Conservation (phyloP, 2,329 filamentous ascomycete genomes). For the Purpureocillium lavendulum region DNA sequence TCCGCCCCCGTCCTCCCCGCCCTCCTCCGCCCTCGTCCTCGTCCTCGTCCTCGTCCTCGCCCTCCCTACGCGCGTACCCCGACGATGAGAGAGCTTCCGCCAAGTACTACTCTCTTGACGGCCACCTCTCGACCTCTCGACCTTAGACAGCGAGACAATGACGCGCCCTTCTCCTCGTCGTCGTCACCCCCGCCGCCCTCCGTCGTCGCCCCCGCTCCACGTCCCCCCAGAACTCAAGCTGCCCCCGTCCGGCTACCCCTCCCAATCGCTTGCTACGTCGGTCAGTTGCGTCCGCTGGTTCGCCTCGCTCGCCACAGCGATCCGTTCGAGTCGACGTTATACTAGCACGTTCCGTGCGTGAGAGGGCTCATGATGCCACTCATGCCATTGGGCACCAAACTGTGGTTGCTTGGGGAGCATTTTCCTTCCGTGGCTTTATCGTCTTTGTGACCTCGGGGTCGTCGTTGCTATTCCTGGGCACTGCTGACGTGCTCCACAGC, state of each 20-base stretch:
- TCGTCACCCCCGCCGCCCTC: conserved; percentile 5
- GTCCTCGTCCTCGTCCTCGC: conserved; percentile 1
- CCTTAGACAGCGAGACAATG: neutral
- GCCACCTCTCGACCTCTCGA: no score
- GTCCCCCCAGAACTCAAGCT: conserved; percentile 5
- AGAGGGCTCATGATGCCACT: conserved; percentile 8
- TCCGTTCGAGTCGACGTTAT: conserved; percentile 15
- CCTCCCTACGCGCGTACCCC: neutral
- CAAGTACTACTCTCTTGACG: no score
- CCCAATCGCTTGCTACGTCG: conserved; percentile 12
- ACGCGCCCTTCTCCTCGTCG: conserved; percentile 1
- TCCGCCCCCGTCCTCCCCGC: conserved; percentile 25
- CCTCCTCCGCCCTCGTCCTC: conserved; percentile 19
- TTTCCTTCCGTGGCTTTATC: conserved; percentile 4
- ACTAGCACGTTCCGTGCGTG: conserved; percentile 12
- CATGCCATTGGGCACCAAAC: conserved; percentile 5
- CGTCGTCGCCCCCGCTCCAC: conserved; percentile 5
- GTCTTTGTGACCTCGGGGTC: conserved; percentile 5
- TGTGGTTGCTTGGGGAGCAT: neutral
- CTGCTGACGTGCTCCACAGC: conserved; percentile 46
- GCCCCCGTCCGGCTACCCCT: conserved; percentile 11
- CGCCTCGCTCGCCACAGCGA: conserved; percentile 13
- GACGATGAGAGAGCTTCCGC: no score
- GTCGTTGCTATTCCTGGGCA: conserved; percentile 29
- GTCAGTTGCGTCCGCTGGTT: conserved; percentile 18